These are phyloP conservation scores for Penicillium argentinense DNA, from an alignment of 495 filamentous ascomycete species.

Conservation along the genomic window DNA sequence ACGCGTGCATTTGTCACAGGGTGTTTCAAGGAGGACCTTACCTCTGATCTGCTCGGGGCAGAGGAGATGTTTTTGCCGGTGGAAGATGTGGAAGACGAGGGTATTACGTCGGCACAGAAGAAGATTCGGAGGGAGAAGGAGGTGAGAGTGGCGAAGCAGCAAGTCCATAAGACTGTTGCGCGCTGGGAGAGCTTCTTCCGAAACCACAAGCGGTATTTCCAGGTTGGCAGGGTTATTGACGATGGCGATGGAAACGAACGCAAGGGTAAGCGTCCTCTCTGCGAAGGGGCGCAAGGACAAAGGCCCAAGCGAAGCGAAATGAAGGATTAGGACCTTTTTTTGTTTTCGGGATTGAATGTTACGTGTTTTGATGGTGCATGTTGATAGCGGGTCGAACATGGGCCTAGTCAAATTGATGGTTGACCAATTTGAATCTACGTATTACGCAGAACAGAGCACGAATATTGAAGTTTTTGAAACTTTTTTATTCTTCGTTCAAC, in stretches of 20 bases:
- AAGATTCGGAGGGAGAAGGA: slow-evolving; percentile 56
- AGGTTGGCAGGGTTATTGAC: slow-evolving; percentile 63
- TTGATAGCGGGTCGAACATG: no score
- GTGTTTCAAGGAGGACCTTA: slow-evolving; percentile 86
- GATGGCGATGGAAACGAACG: slow-evolving; percentile 26
- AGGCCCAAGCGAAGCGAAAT: slow-evolving; percentile 39
- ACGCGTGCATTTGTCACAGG: slow-evolving; percentile 93
- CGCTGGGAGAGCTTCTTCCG: slow-evolving; percentile 68
- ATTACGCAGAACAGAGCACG: slow-evolving; percentile 1
- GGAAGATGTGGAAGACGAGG: slow-evolving; percentile 57
- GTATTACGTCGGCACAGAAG: slow-evolving; percentile 52
- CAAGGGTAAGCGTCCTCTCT: slow-evolving; percentile 45
- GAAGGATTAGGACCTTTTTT: slow-evolving; percentile 3
- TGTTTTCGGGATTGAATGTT: no score
- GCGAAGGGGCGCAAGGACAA: slow-evolving; percentile 44
- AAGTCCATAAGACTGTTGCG: slow-evolving; percentile 42
- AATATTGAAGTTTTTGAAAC: slow-evolving; percentile 32
- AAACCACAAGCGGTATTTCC: slow-evolving; percentile 70
- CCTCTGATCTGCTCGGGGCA: slow-evolving; percentile 76
- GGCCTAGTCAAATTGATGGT: no score
- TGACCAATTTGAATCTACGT: neutral
- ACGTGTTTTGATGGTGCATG: neutral
- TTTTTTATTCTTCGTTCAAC: slow-evolving; percentile 39
- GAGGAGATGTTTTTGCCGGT: slow-evolving; percentile 87
- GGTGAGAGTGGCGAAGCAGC: slow-evolving; percentile 39